A percentile compares a stretch with the other conserved stretches of the same genome.
These are phyloP conservation scores for Zygotorulaspora florentina DNA, from an alignment of 805 yeast species.

Conservation along the genomic window DNA sequence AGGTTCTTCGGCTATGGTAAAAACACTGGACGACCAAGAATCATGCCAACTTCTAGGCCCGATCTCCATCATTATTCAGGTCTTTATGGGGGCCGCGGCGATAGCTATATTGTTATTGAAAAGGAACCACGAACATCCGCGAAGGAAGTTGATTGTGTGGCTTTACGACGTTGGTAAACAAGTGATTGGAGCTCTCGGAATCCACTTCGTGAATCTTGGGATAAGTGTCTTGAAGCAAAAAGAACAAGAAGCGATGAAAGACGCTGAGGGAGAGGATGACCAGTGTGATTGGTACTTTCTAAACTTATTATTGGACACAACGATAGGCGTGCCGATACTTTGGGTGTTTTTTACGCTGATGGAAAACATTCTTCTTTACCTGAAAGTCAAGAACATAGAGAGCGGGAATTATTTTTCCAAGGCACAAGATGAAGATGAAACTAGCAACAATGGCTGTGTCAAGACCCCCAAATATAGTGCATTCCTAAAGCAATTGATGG, in stretches of 20 bases:
- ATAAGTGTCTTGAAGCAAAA: constrained; percentile 55
- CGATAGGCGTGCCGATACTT: constrained; percentile 83
- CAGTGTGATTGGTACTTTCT: constrained; percentile 96
- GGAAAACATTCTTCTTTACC: constrained; percentile 39
- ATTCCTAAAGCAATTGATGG: constrained; percentile 63
- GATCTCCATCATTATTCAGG: constrained; percentile 75
- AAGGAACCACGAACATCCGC: constrained; percentile 74
- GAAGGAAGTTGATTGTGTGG: constrained; percentile 89
- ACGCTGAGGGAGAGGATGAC: constrained; percentile 41
- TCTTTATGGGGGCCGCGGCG: constrained; percentile 70
- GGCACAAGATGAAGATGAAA: constrained; percentile 32
- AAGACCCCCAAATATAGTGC: constrained; percentile 57
- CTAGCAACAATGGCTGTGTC: constrained; percentile 46
- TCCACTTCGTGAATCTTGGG: constrained; percentile 73
- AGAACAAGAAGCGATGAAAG: constrained; percentile 12
- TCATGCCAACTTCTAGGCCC: constrained; percentile 75
- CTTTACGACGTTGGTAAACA: constrained; percentile 85
- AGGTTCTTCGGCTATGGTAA: neutral
- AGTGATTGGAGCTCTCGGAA: constrained; percentile 77
- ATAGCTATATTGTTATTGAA: constrained; percentile 69
- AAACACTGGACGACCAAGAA: constrained; percentile 2
- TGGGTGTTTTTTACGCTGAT: constrained; percentile 53
- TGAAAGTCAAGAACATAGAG: constrained; percentile 40
- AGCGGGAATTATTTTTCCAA: constrained; percentile 41
- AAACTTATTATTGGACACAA: constrained; percentile 84